phyloP scores from a whole-genome alignment of 305 asterid genomes.

The Stenogyne calaminthoides region DNA sequence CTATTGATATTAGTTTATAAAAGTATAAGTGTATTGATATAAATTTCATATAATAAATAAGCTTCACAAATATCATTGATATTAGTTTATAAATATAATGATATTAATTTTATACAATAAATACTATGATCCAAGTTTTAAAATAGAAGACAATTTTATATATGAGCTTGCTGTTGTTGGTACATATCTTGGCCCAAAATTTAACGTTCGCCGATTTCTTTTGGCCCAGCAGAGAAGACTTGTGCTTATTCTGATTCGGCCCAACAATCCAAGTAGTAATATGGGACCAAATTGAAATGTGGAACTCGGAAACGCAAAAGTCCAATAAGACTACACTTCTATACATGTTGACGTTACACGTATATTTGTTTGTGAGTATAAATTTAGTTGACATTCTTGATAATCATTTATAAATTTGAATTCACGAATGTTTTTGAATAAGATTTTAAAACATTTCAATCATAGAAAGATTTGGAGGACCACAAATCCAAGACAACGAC shows the following conservation, averaged over 20 bases:
- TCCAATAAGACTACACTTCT: not conserved
- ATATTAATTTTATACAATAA: no score
- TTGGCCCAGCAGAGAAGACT: not conserved
- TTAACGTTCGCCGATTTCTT: no score
- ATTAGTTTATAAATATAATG: no score
- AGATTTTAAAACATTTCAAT: slow-evolving; percentile 16
- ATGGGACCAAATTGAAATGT: not conserved
- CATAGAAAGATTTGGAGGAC: slow-evolving; percentile 38
- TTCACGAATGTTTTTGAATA: not conserved
- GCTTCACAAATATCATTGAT: no score
- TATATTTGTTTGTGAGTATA: no score
- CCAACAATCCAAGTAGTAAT: not conserved
- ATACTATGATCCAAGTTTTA: no score
- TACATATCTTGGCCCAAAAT: not conserved
- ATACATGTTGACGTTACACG: not conserved
- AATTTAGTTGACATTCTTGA: not conserved
- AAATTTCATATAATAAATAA: no score
- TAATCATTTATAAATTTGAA: not conserved
- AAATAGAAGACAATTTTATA: no score
- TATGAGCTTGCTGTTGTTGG: no score
- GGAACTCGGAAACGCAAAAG: not conserved
- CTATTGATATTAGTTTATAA: no score
- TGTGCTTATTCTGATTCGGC: not conserved
- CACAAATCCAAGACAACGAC: slow-evolving; percentile 48
- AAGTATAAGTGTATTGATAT: no score